These are phyloP conservation scores for Lactarius hatsudake DNA, from an alignment of 768 basidiomycete genomes.

Conservation along the genomic window DNA sequence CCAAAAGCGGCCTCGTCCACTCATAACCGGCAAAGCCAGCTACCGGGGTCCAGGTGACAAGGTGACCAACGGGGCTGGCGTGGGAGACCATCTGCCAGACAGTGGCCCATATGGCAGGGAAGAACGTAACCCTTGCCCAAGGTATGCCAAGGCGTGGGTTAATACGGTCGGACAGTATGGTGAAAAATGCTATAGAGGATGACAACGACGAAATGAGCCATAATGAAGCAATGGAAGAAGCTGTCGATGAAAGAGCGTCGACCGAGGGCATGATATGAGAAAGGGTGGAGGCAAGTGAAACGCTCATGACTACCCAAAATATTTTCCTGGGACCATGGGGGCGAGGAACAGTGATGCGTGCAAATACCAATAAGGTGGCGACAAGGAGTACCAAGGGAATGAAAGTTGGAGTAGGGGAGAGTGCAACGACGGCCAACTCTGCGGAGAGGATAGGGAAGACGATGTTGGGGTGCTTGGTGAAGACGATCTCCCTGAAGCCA, in stretches of 20 bases:
- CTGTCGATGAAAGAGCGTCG: constrained; percentile 53
- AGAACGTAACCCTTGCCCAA: constrained; percentile 52
- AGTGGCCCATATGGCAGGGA: constrained; percentile 69
- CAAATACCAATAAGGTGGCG: constrained; percentile 31
- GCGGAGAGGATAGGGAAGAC: constrained; percentile 17
- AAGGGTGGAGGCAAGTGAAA: constrained; percentile 32
- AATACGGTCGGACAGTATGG: constrained; percentile 41
- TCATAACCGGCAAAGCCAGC: constrained; percentile 51
- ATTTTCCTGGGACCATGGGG: constrained; percentile 7
- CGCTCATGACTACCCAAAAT: constrained; percentile 25
- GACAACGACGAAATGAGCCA: constrained; percentile 41
- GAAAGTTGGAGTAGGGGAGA: constrained; percentile 35
- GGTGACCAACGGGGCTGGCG: constrained; percentile 65
- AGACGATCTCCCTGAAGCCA: constrained; percentile 11
- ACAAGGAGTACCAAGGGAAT: constrained; percentile 33
- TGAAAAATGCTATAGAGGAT: constrained; percentile 37
- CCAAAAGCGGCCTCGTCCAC: constrained; percentile 61
- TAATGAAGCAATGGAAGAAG: constrained; percentile 49
- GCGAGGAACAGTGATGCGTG: constrained; percentile 26
- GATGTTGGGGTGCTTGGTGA: constrained; percentile 24
- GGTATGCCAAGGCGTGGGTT: constrained; percentile 33
- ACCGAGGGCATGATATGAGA: constrained; percentile 34
- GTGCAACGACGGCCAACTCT: constrained; percentile 25
- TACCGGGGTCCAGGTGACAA: constrained; percentile 69
- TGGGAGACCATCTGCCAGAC: constrained; percentile 54